Conservation (phyloP, 768 basidiomycete species). For the Paxillus ammoniavirescens region DNA sequence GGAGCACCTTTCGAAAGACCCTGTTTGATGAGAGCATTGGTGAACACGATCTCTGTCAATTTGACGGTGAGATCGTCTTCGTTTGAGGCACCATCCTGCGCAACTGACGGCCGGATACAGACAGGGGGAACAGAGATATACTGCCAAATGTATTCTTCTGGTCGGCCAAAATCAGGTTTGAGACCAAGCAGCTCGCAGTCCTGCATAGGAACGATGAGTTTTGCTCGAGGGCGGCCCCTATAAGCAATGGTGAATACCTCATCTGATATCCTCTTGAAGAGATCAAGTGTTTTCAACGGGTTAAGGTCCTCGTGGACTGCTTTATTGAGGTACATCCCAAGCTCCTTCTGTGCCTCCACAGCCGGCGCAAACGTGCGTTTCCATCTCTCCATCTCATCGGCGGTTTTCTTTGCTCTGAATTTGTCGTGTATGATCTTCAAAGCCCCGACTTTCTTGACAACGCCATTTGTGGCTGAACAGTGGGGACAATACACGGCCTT, state of each 20-base stretch:
- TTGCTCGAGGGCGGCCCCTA: background rate
- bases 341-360: slow-evolving; percentile 82
- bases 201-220: slow-evolving; percentile 37
- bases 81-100: slow-evolving; percentile 96
- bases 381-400: slow-evolving; percentile 85
- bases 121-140: slow-evolving; percentile 98
- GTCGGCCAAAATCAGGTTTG: slow-evolving; percentile 83
- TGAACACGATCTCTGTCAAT: slow-evolving; percentile 93
- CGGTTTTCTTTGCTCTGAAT: slow-evolving; percentile 91
- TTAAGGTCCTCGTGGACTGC: slow-evolving; percentile 92
- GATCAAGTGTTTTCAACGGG: slow-evolving; percentile 87
- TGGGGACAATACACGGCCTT: slow-evolving; percentile 92
- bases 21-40: slow-evolving; percentile 89
- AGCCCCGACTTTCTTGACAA: slow-evolving; percentile 93
- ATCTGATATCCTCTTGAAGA: slow-evolving; percentile 90
- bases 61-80: slow-evolving; percentile 99
- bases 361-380: slow-evolving; percentile 80
- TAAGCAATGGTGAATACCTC: slow-evolving; percentile 51
- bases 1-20: slow-evolving; percentile 86
- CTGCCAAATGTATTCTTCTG: slow-evolving; percentile 98
- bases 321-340: slow-evolving; percentile 81
- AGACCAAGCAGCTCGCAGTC: slow-evolving; percentile 95
- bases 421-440: slow-evolving; percentile 98
- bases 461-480: slow-evolving; percentile 90
- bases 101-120: slow-evolving; percentile 95